These are phyloP conservation scores for Annona cherimola DNA, from an alignment of 164 flowering plant species.

Conservation along the genomic window DNA sequence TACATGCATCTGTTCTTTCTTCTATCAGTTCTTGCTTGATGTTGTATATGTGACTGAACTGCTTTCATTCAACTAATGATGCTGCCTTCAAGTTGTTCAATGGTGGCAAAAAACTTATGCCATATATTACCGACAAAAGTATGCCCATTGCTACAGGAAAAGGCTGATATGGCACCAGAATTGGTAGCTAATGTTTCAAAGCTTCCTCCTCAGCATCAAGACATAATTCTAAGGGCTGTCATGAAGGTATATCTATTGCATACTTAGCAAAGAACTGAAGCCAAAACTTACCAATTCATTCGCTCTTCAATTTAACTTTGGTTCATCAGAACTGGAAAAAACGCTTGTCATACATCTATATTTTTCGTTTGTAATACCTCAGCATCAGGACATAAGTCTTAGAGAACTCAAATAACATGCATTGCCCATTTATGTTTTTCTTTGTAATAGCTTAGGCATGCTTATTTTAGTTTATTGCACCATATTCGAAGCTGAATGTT, in stretches of 20 bases:
- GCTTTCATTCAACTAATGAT: too few relatives aligned
- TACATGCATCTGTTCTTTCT: too few relatives aligned
- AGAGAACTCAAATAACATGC: too few relatives aligned
- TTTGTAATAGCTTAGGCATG: too few relatives aligned
- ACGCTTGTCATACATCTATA: neutral
- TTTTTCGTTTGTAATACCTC: neutral
- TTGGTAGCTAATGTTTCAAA: slow-evolving; percentile 62
- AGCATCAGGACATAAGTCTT: neutral
- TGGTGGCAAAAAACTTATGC: too few relatives aligned
- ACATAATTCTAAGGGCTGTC: slow-evolving; percentile 58
- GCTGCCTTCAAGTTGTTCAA: too few relatives aligned
- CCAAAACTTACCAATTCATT: neutral
- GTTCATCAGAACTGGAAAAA: neutral
- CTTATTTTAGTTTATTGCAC: too few relatives aligned
- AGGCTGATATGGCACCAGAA: slow-evolving; percentile 60
- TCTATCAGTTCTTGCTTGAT: too few relatives aligned
- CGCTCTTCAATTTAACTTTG: neutral
- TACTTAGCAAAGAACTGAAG: neutral
- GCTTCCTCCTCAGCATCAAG: slow-evolving; percentile 83
- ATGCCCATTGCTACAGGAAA: slow-evolving; percentile 44
- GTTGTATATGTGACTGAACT: too few relatives aligned
- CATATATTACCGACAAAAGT: neutral
- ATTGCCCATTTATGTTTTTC: too few relatives aligned
- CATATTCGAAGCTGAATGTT: too few relatives aligned
- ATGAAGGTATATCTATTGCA: slow-evolving; percentile 40